Conservation (phyloP, 768 basidiomycete genomes). For the Russula sp. region DNA sequence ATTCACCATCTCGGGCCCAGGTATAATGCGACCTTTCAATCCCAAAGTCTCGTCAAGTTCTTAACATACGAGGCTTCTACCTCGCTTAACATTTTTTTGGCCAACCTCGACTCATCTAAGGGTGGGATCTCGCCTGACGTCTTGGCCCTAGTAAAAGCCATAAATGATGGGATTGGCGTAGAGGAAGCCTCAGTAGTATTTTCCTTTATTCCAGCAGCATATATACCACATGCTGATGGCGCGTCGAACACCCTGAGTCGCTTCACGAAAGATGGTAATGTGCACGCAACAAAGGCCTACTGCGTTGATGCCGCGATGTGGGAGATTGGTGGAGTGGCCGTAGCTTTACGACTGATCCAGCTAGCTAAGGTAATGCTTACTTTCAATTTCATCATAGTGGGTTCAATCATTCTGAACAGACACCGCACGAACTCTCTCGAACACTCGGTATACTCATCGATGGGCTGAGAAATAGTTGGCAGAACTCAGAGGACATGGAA, state of each 20-base stretch:
- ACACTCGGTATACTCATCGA: constrained; percentile 69
- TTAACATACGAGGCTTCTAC: constrained; percentile 82
- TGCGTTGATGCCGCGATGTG: constrained; percentile 71
- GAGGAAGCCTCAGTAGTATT: constrained; percentile 34
- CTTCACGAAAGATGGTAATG: constrained; percentile 39
- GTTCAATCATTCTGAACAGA: constrained; percentile 34
- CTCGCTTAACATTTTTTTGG: constrained; percentile 72
- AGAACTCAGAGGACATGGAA: constrained; percentile 94
- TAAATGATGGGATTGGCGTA: constrained; percentile 43
- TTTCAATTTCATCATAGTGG: background rate
- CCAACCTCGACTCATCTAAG: constrained; percentile 35
- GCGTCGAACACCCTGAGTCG: constrained; percentile 8
- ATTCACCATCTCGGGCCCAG: constrained; percentile 78
- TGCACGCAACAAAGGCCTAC: constrained; percentile 50
- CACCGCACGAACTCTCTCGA: constrained; percentile 67
- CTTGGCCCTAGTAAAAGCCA: constrained; percentile 40
- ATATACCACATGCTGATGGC: constrained; percentile 6
- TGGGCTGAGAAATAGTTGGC: constrained; percentile 78
- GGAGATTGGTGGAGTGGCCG: constrained; percentile 75
- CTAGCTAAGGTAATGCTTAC: constrained; percentile 51
- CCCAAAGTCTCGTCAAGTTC: constrained; percentile 58
- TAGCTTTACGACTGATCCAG: constrained; percentile 67
- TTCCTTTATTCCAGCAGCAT: constrained; percentile 32
- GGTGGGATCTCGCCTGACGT: constrained; percentile 29
- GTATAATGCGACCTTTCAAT: constrained; percentile 71